Conservation (phyloP, 2,329 filamentous ascomycete species). For the Aspergillus uvarum region DNA sequence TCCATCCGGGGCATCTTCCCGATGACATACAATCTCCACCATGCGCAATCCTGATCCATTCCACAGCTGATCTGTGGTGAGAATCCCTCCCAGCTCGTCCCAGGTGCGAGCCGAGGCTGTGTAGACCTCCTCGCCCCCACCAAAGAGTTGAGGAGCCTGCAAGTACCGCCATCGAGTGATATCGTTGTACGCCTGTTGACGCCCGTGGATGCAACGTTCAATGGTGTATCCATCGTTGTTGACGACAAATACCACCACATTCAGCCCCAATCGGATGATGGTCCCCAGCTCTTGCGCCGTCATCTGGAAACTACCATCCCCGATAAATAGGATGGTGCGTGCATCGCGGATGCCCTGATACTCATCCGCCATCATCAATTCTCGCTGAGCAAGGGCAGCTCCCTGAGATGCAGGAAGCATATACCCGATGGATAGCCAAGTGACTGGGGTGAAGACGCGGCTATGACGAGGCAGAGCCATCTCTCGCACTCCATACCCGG, state of each 20-base stretch:
- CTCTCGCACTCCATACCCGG: too few species aligned
- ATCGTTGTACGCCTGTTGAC: slow-evolving; percentile 23
- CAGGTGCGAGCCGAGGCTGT: background rate
- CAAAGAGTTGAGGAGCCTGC: slow-evolving; percentile 1
- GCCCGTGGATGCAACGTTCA: slow-evolving; percentile 11
- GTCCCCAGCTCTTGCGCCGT: too few species aligned
- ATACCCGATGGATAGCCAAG: too few species aligned
- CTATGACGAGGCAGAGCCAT: too few species aligned
- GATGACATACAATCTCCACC: background rate
- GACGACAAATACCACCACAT: slow-evolving; percentile 7
- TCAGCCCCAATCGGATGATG: too few species aligned
- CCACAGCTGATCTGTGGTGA: background rate
- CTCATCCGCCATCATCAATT: too few species aligned
- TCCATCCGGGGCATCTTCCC: background rate
- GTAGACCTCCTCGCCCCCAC: background rate
- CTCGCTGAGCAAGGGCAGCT: too few species aligned
- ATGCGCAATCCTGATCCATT: background rate
- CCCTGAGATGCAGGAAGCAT: too few species aligned
- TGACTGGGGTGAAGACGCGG: too few species aligned
- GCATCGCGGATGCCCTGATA: too few species aligned
- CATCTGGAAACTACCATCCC: too few species aligned
- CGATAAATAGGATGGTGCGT: too few species aligned
- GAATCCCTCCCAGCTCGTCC: background rate
- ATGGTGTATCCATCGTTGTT: slow-evolving; percentile 14
- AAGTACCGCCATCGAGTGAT: slow-evolving; percentile 32